These are phyloP conservation scores for Hymenoscyphus albidus DNA, from an alignment of 2,329 filamentous ascomycete genomes.

Conservation along the genomic window DNA sequence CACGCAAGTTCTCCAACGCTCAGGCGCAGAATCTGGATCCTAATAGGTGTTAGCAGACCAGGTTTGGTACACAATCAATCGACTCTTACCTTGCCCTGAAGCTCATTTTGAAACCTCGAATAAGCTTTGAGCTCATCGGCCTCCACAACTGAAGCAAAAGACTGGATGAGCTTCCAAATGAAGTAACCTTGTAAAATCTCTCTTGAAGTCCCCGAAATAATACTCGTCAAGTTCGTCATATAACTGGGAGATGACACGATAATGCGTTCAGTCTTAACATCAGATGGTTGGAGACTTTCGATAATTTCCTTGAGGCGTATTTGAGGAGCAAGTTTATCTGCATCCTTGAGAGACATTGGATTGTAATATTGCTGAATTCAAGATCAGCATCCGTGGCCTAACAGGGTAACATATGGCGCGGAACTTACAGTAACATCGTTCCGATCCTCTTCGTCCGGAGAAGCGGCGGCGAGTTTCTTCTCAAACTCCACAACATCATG, in stretches of 20 bases:
- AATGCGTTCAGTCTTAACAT: constrained; percentile 48
- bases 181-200: constrained; percentile 60
- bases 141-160: constrained; percentile 52
- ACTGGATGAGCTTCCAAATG: constrained; percentile 58
- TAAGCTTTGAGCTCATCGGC: constrained; percentile 57
- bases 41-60: constrained; percentile 23
- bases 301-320: constrained; percentile 53
- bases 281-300: constrained; percentile 46
- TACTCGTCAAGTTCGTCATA: constrained; percentile 52
- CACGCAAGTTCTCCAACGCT: constrained; percentile 65
- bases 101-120: constrained; percentile 54
- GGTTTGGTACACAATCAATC: background rate
- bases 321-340: constrained; percentile 51
- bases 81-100: constrained; percentile 49
- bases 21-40: constrained; percentile 57
- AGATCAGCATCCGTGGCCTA: constrained; percentile 15
- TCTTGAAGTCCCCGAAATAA: constrained; percentile 50
- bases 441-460: constrained; percentile 54
- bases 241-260: constrained; percentile 59
- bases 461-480: constrained; percentile 55
- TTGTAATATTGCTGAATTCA: constrained; percentile 59
- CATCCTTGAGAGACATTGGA: constrained; percentile 54
- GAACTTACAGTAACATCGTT: constrained; percentile 53
- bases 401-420: background rate
- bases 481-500: constrained; percentile 54